Evolutionary conservation across 495 filamentous ascomycete species (phyloP).

Genomic region (Rhypophila decipiens): DNA sequence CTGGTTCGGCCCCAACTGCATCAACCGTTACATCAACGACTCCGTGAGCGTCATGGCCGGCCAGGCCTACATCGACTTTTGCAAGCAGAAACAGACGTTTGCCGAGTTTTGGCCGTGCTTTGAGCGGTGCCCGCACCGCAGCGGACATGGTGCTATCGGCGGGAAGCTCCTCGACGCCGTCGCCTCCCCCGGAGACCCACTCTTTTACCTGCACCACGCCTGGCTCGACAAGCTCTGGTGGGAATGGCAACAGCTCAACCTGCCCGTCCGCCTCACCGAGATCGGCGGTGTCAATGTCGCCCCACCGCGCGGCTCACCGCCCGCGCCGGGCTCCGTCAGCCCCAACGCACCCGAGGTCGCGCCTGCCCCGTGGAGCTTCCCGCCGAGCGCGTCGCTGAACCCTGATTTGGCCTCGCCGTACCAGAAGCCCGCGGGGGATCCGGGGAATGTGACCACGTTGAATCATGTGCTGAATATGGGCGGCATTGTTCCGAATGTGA

Average conservation of each 20-base stretch:
- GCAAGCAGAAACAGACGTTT: conserved; percentile 1
- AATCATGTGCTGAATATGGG: not conserved
- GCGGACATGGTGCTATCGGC: conserved; percentile 12
- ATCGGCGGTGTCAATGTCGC: conserved; percentile 23
- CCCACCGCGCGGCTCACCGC: not conserved
- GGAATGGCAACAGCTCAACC: conserved; percentile 56
- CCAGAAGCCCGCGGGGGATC: not conserved
- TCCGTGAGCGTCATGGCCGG: not conserved
- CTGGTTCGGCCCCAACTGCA: conserved; percentile 25
- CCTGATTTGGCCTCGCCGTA: no score
- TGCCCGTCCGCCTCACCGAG: conserved; percentile 21
- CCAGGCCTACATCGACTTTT: conserved; percentile 7
- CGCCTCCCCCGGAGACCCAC: conserved; percentile 53
- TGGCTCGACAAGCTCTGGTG: conserved; percentile 65
- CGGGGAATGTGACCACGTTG: not conserved
- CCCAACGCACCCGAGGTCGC: not conserved
- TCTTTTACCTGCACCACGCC: conserved; percentile 65
- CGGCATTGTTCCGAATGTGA: not conserved
- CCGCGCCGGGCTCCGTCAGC: not conserved
- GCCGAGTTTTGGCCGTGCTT: conserved; percentile 11
- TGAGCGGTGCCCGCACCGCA: conserved; percentile 11
- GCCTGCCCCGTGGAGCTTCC: not conserved
- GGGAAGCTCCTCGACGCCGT: conserved; percentile 34
- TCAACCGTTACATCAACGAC: conserved; percentile 26
- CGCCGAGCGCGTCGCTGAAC: not conserved